Base-by-base conservation (phyloP, 306 rosid genomes). In the Rubus parviflorus region DNA sequence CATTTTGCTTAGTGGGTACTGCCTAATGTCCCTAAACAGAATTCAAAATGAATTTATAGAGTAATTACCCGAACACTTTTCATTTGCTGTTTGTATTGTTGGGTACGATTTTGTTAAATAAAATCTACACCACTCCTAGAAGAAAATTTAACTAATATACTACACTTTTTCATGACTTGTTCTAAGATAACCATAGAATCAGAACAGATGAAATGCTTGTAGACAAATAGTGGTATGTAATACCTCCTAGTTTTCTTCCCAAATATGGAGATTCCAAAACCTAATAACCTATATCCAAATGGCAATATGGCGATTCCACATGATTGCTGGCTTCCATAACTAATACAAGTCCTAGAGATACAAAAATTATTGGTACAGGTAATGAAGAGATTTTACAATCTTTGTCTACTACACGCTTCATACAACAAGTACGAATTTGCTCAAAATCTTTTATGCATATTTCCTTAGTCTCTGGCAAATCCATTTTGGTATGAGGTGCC, bases 371-470 rank as follows among this genome's bases (percentile, higher is more conserved):
- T 35, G 79, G 47, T 23, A 57, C 70, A 43, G 45, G 72, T 60
- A 42, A 57, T 6, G 6, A 16, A 46, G 57, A 71, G 51, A 73
- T 42, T 48, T 42, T 22, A 64, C 77, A 70, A 74, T 48, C 51
- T 56, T 23, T 58, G 74, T 47, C 45, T 12, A 53, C 61, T 69
- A 69, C 70, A 75, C 67, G 70, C 61, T 38, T 56, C 65, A 75
- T 67, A 56, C 63, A 61, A 45, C 65, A 74, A 45, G 30, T 46
- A 45, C 11, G 70, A 78, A 83, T 75, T 70, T 19, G 46, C 25
- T 49, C 46, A 5, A 30, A 25, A 22, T 15, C 76, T 30, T 25
- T 35, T 41, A 46, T n/a, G 20, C 23, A 41, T 8, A 48, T n/a
- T 43, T 56, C 49, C 17, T 1, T 12, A 5, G 74, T 47, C 23